A percentile compares a stretch with the other conserved stretches of the same genome.
These are phyloP conservation scores for Komagataella mondaviorum DNA, from an alignment of 805 yeast species.

Conservation along the genomic window DNA sequence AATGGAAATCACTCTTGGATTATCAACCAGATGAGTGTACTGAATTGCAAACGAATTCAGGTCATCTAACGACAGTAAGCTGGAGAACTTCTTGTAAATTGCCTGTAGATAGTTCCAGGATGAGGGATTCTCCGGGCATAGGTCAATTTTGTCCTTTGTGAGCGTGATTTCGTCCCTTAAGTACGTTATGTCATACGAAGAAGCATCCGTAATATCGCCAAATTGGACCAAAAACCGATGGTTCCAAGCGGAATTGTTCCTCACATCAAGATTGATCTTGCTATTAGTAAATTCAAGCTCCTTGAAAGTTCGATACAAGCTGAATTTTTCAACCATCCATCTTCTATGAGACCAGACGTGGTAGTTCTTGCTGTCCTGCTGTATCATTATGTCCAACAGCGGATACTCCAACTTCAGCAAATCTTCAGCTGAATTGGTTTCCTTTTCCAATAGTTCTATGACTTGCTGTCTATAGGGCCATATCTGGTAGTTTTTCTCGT, in stretches of 20 bases:
- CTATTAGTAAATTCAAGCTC: conserved; percentile 40
- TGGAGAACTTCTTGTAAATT: conserved; percentile 19
- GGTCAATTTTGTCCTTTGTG: conserved; percentile 30
- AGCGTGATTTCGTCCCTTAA: conserved; percentile 38
- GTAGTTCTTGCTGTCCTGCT: conserved; percentile 78
- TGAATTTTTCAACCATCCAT: conserved; percentile 59
- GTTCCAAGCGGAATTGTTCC: conserved; percentile 92
- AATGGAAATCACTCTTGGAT: conserved; percentile 26
- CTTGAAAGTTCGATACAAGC: conserved; percentile 24
- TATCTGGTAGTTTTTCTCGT: conserved; percentile 90
- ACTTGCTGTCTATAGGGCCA: conserved; percentile 85
- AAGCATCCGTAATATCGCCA: conserved; percentile 6
- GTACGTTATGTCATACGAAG: background rate
- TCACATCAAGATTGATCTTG: conserved; percentile 46
- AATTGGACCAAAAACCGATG: conserved; percentile 56
- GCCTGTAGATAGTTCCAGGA: conserved; percentile 79
- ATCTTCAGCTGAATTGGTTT: conserved; percentile 14
- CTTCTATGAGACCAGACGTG: conserved; percentile 93
- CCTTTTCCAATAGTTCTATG: conserved; percentile 19
- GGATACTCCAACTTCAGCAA: conserved; percentile 44
- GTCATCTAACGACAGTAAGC: background rate
- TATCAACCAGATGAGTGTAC: conserved; percentile 3
- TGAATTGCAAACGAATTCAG: background rate
- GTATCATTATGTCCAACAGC: conserved; percentile 52
- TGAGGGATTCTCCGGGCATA: conserved; percentile 72